Percentiles rank a stretch among this genome's conserved stretches.
phyloP scores from a whole-genome alignment of 176 grass and related monocot genomes.

The Ampelocalamus luodianensis region DNA sequence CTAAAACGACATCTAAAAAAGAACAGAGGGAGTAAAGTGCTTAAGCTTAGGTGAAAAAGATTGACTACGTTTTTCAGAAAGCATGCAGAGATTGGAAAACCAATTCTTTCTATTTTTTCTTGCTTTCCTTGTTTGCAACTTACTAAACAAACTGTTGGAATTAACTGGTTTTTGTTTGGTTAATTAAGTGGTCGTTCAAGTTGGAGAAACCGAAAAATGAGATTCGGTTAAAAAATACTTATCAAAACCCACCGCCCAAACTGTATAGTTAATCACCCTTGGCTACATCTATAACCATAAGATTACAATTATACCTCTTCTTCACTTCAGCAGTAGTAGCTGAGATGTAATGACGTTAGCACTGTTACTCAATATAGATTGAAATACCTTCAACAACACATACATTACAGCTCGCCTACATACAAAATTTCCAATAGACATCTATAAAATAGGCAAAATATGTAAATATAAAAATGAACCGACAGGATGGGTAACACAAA shows the following conservation, averaged over 20 bases:
- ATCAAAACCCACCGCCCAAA: neutral
- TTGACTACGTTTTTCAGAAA: neutral
- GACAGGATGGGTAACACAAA: neutral
- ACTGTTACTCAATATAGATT: neutral
- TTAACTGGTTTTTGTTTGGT: neutral
- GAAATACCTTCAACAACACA: neutral
- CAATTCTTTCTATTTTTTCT: neutral
- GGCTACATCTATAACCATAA: neutral
- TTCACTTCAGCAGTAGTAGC: neutral
- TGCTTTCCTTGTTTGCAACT: neutral
- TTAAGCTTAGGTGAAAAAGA: neutral
- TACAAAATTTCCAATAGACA: neutral
- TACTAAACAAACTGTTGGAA: neutral
- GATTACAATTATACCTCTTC: neutral
- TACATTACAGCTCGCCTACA: neutral
- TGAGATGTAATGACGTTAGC: neutral
- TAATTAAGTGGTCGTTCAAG: neutral
- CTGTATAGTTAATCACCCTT: neutral
- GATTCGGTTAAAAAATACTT: neutral
- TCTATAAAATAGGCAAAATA: neutral
- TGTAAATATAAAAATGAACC: neutral
- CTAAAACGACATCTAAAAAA: too few relatives aligned
- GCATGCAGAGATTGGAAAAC: neutral
- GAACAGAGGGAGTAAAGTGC: neutral
- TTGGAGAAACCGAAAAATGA: constrained; percentile 26